phyloP scores from a whole-genome alignment of 495 filamentous ascomycete species.

The Hypoxylon subgilvum region DNA sequence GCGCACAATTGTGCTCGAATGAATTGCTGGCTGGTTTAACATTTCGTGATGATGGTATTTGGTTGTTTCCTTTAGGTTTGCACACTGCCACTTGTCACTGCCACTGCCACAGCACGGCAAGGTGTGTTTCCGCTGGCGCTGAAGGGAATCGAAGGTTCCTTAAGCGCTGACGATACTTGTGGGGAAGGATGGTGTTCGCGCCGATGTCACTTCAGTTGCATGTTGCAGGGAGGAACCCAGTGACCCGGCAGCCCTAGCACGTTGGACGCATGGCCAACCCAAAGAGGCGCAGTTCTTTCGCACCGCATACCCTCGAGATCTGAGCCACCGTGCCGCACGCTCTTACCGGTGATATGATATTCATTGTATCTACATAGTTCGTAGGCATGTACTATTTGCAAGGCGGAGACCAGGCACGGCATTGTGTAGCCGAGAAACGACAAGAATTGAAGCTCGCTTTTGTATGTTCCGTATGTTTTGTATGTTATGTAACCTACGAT shows the following conservation, averaged over 20 bases:
- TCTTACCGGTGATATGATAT: too few species aligned
- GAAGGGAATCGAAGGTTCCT: not conserved
- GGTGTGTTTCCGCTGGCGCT: too few species aligned
- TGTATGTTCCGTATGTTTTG: too few species aligned
- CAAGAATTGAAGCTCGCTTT: too few species aligned
- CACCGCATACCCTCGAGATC: constrained; percentile 1
- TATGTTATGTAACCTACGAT: constrained; percentile 12
- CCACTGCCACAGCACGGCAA: too few species aligned
- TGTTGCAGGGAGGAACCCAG: constrained; percentile 22
- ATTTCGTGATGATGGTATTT: too few species aligned
- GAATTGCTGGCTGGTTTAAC: too few species aligned
- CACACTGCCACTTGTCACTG: too few species aligned
- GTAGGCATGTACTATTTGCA: not conserved
- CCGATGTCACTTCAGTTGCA: constrained; percentile 25
- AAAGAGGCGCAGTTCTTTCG: constrained; percentile 24
- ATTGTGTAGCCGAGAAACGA: not conserved
- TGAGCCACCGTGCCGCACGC: constrained; percentile 21
- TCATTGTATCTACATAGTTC: constrained; percentile 9
- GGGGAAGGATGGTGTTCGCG: constrained; percentile 2
- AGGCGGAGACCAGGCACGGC: constrained; percentile 4
- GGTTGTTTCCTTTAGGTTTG: too few species aligned
- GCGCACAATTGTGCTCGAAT: too few species aligned
- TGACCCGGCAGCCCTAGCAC: constrained; percentile 27
- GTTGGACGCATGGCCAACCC: not conserved
- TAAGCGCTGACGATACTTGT: constrained; percentile 10